Conservation (phyloP, 257 asterid genomes). For the Ajuga chamaepitys region DNA sequence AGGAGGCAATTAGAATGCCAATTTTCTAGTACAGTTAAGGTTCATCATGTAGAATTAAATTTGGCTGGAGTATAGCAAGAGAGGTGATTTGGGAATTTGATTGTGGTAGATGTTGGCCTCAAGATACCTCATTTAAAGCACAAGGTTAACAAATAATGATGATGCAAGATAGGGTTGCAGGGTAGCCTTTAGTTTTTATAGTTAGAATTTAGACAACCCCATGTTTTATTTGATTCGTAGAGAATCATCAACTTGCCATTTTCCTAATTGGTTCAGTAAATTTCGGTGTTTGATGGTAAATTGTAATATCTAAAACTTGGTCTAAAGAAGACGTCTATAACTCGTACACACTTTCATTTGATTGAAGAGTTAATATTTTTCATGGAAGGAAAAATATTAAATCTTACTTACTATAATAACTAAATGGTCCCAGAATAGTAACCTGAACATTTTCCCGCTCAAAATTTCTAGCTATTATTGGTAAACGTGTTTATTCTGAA, state of each 20-base stretch:
- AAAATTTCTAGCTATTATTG: no score
- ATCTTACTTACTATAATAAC: no score
- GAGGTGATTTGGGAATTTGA: conserved; percentile 30
- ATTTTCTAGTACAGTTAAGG: conserved; percentile 17
- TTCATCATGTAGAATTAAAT: conserved; percentile 37
- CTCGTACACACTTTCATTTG: no score
- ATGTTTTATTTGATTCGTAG: neutral
- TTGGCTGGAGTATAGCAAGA: conserved; percentile 62
- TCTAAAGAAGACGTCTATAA: neutral
- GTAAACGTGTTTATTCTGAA: no score
- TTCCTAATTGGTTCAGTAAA: neutral
- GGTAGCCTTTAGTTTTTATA: conserved; percentile 7
- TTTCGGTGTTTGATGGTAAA: conserved; percentile 9
- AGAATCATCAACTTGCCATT: neutral
- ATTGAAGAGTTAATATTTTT: no score
- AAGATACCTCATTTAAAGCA: neutral
- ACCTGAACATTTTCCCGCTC: no score
- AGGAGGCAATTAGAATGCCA: conserved; percentile 24
- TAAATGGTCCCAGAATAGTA: no score
- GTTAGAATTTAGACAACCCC: neutral
- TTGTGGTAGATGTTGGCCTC: conserved; percentile 17
- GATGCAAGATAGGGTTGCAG: conserved; percentile 34
- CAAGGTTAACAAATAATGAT: conserved; percentile 9
- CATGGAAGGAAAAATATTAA: no score
- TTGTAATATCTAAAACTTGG: neutral